These are phyloP conservation scores for Fusarium sarcochroum DNA, from an alignment of 2,329 filamentous ascomycete species.

Conservation along the genomic window DNA sequence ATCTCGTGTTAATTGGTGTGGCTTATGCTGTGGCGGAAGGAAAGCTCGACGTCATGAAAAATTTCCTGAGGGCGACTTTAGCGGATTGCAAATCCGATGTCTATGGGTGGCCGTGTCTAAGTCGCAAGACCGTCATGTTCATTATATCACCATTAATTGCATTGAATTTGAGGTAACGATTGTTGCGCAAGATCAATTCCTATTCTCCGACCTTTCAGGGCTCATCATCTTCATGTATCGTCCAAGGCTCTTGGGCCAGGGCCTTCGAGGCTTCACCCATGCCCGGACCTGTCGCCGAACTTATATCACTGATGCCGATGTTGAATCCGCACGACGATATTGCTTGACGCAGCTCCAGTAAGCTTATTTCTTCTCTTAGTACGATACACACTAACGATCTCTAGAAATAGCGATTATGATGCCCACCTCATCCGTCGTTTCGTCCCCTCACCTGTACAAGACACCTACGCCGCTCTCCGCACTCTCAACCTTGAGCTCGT, in stretches of 20 bases:
- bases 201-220: background rate
- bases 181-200: background rate
- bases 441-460: constrained; percentile 79
- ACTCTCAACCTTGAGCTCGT: constrained; percentile 95
- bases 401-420: constrained; percentile 88
- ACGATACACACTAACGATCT: constrained; percentile 19
- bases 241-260: constrained; percentile 54
- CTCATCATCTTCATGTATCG: constrained; percentile 56
- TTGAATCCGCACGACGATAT: constrained; percentile 67
- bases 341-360: constrained; percentile 68
- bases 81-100: constrained; percentile 45
- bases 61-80: constrained; percentile 19
- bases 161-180: constrained; percentile 7
- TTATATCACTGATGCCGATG: constrained; percentile 65
- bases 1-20: constrained; percentile 28
- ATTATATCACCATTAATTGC: constrained; percentile 24
- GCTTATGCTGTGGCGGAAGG: constrained; percentile 30
- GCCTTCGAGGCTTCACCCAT: constrained; percentile 55
- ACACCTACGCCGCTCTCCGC: constrained; percentile 91
- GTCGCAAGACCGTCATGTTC: constrained; percentile 27
- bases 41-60: constrained; percentile 50
- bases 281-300: constrained; percentile 53
- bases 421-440: constrained; percentile 90
- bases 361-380: background rate
- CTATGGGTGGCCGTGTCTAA: constrained; percentile 44